Base-by-base conservation (phyloP, 2,329 filamentous ascomycete genomes). In the Chaetomiaceae sp. region DNA sequence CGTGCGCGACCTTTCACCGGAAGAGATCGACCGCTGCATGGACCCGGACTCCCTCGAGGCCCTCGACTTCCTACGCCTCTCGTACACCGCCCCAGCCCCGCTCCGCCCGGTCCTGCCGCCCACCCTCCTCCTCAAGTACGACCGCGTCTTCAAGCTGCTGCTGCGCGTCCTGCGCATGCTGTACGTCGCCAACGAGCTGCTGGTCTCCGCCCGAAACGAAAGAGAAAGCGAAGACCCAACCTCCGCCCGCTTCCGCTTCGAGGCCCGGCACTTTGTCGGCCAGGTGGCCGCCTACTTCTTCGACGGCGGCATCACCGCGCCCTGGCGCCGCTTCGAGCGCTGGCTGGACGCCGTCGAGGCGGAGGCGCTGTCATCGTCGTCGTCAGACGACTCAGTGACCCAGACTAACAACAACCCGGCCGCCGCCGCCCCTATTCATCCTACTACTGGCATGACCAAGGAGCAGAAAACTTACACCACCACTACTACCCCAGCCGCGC, bases 21-120 rank as follows among this genome's bases (percentile, higher is more conserved):
- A 84, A 38, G 89, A 96, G 56, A 86, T 95, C 38, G 79, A 88
- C 42, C 81, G 77, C 51, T 91, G 89, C 64, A 83, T 94, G 73
- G 79, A 97, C 57, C 83, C 88, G 0, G 78, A 87, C 60, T 85
- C 84, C 0, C 75, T 97, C 15, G 83, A 91, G 60, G 93, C 93
- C 0, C 73, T 97, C n/a, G 93, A 97, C 65, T 97, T 98, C 59
- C 72, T 98, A 14, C 81, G 88, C 2, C 70, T 98, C 7, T 85
- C 89, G 37, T 97, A 96, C 66, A 86, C 84, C 33, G 75, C 89
- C 0, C 84, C 89, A 0, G 65, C 76, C 0, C 79, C 87, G 1
- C 70, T 97, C 0, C 74, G 82, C 33, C 72, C 81, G 0, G 75
- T 97, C 51, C 82, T 98, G 34, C 89, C 88, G 0, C 72, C 80